Base-by-base conservation (phyloP, 2,329 filamentous ascomycete genomes). In the Hymenoscyphus repandus region DNA sequence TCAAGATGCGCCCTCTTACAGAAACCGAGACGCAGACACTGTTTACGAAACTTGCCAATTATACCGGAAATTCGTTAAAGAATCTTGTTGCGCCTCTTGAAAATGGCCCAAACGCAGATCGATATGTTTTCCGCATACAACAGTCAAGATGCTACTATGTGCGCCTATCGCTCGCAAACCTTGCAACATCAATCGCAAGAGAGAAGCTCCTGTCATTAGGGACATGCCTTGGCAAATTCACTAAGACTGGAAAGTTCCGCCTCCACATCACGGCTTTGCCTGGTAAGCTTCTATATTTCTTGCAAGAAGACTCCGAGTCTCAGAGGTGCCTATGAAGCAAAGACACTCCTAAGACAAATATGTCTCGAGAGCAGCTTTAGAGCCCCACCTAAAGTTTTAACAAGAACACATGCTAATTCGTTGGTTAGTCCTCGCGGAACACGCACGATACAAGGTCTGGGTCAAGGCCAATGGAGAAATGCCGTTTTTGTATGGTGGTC, bases 381-480 rank as follows among this genome's bases (percentile, higher is more conserved):
- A n/a, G n/a, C n/a, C n/a, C n/a, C n/a, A n/a, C n/a, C n/a, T n/a
- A n/a, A n/a, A n/a, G n/a, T n/a, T n/a, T n/a, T n/a, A n/a, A n/a
- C n/a, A n/a, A n/a, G n/a, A n/a, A n/a, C n/a, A n/a, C n/a, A n/a
- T n/a, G n/a, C n/a, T n/a, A n/a, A n/a, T n/a, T n/a, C n/a, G n/a
- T n/a, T n/a, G n/a, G n/a, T n/a, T n/a, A 57, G 81, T 96, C 57
- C 86, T 99, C 59, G 88, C 91, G 51, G 86, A 89, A 58, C 90
- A 96, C 69, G 92, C 92, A 40, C 79, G 93, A 53, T 95, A 96
- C 74, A 97, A 97, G 81, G 84, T 97, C 62, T 97, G 91, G 90
- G 85, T 99, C 60, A 95, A 95, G 72, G 80, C 85, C 53, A 97
- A 97, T 71, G 93, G 93, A 60, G 91, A 95, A 65, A 96, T 96